phyloP scores from a whole-genome alignment of 306 rosid genomes.

The Nissolia schottii region DNA sequence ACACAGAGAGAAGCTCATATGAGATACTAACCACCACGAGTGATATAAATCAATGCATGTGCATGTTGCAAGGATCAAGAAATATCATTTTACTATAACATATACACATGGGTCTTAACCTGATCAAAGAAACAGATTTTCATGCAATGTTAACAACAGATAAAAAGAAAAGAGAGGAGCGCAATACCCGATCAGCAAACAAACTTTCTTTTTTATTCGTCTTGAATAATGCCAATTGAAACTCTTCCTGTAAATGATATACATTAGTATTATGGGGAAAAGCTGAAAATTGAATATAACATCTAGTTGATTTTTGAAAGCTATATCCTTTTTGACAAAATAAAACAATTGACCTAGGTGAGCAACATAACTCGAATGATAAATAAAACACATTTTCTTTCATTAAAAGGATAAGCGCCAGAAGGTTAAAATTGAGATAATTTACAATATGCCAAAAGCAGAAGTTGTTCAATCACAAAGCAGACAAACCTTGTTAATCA shows the following conservation, averaged over 20 bases:
- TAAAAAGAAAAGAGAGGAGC: slow-evolving; percentile 2
- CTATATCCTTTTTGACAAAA: background rate
- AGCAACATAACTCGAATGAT: background rate
- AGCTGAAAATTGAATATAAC: slow-evolving; percentile 7
- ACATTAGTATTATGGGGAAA: background rate
- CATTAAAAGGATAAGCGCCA: background rate
- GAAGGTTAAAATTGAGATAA: background rate
- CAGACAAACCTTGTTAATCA: slow-evolving; percentile 82
- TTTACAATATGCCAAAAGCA: background rate
- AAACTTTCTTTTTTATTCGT: slow-evolving; percentile 96
- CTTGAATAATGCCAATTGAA: slow-evolving; percentile 94
- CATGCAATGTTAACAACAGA: background rate
- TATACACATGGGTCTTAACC: background rate
- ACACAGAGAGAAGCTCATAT: slow-evolving; percentile 12
- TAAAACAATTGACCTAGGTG: background rate
- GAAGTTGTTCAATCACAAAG: background rate
- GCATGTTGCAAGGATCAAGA: background rate
- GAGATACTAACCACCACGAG: background rate
- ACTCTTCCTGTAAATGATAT: slow-evolving; percentile 72
- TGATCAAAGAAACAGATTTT: background rate
- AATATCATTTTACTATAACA: background rate
- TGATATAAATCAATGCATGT: background rate
- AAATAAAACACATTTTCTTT: background rate
- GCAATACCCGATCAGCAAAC: slow-evolving; percentile 90
- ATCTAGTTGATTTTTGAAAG: background rate